A percentile compares a stretch with the other conserved stretches of the same genome.
Evolutionary conservation across 2,329 filamentous ascomycete genomes (phyloP).

Genomic region (Aspergillus glaucus): DNA sequence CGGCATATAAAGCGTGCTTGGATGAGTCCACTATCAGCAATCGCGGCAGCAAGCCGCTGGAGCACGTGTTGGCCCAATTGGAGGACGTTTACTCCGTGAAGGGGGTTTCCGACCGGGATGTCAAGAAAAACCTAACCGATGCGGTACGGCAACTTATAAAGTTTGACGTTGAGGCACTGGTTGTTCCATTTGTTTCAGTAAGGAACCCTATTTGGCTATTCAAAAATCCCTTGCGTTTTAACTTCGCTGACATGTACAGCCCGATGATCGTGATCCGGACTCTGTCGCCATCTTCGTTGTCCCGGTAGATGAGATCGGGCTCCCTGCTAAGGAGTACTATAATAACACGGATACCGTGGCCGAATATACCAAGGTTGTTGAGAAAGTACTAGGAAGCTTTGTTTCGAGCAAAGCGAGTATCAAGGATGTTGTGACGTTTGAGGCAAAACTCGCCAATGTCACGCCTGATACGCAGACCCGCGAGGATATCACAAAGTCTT

Average conservation of each 20-base stretch:
- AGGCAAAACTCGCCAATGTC: conserved; percentile 54
- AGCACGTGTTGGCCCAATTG: conserved; percentile 50
- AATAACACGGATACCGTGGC: conserved; percentile 48
- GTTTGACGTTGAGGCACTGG: conserved; percentile 30
- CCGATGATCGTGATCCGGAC: conserved; percentile 52
- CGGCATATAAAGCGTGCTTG: conserved; percentile 60
- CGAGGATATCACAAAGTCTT: conserved; percentile 60
- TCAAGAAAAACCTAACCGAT: conserved; percentile 26
- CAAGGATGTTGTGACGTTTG: conserved; percentile 50
- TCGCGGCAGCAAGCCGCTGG: conserved; percentile 51
- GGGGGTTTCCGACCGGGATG: conserved; percentile 16
- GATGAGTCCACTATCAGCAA: conserved; percentile 53
- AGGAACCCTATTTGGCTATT: conserved; percentile 5
- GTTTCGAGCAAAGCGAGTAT: conserved; percentile 21
- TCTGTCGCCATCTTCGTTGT: conserved; percentile 44
- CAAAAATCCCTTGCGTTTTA: neutral
- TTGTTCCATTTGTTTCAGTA: conserved; percentile 28
- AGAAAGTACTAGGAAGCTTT: conserved; percentile 37
- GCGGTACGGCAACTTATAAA: conserved; percentile 32
- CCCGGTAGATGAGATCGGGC: conserved; percentile 46
- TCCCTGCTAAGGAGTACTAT: conserved; percentile 59
- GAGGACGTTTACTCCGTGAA: conserved; percentile 39
- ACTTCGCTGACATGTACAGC: conserved; percentile 15
- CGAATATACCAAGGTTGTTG: conserved; percentile 45
- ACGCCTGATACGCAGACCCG: conserved; percentile 54